Percentiles rank a stretch among this genome's conserved stretches.
These are phyloP conservation scores for Wallacemonas sp. DNA, from an alignment of 208 protist species.

Conservation along the genomic window DNA sequence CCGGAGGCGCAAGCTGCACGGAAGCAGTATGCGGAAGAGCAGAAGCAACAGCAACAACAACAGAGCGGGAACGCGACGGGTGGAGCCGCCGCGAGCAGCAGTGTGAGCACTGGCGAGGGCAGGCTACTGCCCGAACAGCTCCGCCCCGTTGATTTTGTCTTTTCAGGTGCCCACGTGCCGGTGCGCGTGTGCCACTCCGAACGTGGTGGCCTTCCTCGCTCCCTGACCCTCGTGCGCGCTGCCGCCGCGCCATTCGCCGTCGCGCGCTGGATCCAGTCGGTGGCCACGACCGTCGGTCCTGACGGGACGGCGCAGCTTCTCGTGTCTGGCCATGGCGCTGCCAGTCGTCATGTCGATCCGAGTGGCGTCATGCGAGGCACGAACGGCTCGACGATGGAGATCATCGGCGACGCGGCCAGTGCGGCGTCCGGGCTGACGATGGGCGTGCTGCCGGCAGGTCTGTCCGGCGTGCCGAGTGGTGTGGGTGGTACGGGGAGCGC, in stretches of 20 bases:
- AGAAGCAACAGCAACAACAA: slow-evolving; percentile 13
- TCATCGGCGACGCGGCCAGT: background rate
- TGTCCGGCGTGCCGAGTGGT: background rate
- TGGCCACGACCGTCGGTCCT: background rate
- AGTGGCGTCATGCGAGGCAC: background rate
- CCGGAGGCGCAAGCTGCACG: slow-evolving; percentile 23
- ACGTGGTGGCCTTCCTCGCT: slow-evolving; percentile 42
- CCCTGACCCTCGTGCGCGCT: slow-evolving; percentile 30
- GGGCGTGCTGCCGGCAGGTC: slow-evolving; percentile 9
- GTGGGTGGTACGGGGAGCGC: background rate
- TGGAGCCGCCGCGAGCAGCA: too few relatives aligned
- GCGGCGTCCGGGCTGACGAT: background rate
- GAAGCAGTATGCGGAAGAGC: slow-evolving; percentile 6
- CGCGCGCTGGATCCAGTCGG: slow-evolving; percentile 13
- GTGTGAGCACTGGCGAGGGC: too few relatives aligned
- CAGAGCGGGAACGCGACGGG: too few relatives aligned
- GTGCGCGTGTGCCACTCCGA: slow-evolving; percentile 53
- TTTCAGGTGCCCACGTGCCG: slow-evolving; percentile 23
- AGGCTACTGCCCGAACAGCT: background rate
- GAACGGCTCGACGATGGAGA: background rate
- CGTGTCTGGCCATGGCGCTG: background rate
- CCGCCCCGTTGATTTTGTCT: slow-evolving; percentile 30
- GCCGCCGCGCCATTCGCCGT: slow-evolving; percentile 29
- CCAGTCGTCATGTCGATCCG: background rate
- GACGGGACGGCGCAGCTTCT: background rate